A percentile compares a stretch with the other conserved stretches of the same genome.
Evolutionary conservation across 257 asterid species (phyloP).

Genomic region (Primulina huaijiensis): DNA sequence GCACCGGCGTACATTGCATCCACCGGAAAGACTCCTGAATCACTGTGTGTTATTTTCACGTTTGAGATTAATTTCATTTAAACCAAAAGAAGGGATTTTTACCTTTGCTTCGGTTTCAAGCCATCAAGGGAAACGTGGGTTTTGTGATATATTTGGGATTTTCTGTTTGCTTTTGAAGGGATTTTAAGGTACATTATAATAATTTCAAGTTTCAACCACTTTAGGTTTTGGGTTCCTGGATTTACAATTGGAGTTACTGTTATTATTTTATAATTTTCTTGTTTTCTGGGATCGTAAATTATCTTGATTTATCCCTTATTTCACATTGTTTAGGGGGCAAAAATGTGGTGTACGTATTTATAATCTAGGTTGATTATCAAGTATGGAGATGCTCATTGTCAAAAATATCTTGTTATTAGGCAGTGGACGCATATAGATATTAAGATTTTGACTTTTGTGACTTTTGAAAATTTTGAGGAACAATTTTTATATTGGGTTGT

Average conservation of each 20-base stretch:
- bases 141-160: constrained; percentile 24
- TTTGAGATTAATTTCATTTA: constrained; percentile 21
- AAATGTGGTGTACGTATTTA: constrained; percentile 19
- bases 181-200: constrained; percentile 41
- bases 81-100: constrained; percentile 15
- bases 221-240: constrained; percentile 20
- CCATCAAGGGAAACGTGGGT: constrained; percentile 40
- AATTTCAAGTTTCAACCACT: not conserved
- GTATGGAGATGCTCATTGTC: too few species aligned
- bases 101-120: constrained; percentile 46
- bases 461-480: too few species aligned
- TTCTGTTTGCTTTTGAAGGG: constrained; percentile 32
- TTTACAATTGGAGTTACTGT: constrained; percentile 22
- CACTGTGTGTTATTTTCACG: too few species aligned
- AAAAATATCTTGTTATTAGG: too few species aligned
- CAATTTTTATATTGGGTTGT: too few species aligned
- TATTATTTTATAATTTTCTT: constrained; percentile 19
- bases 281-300: constrained; percentile 26
- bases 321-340: not conserved
- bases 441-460: too few species aligned
- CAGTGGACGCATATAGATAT: too few species aligned
- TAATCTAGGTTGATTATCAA: too few species aligned
- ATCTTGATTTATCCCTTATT: constrained; percentile 23
- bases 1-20: too few species aligned
- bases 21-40: too few species aligned